Conservation (phyloP, 352 stramenopile species). For the Globisporangium okanoganense region DNA sequence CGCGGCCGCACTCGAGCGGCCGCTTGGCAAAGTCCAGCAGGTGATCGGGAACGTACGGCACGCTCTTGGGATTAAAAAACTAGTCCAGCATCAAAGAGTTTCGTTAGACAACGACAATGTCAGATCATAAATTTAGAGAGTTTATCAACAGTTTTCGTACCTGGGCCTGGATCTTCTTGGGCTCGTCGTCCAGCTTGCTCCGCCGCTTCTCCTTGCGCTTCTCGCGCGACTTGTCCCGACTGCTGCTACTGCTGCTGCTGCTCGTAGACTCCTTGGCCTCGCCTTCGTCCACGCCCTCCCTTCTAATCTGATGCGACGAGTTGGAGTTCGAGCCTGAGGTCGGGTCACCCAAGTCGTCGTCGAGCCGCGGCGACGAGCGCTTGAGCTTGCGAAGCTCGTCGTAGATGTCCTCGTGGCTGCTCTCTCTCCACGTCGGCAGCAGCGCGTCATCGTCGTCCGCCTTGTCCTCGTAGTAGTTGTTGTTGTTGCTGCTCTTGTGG, state of each 20-base stretch:
- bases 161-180: constrained; percentile 64
- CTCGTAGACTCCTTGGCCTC: constrained; percentile 32
- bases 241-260: constrained; percentile 19
- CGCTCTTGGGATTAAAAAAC: constrained; percentile 83
- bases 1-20: constrained; percentile 70
- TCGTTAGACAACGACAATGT: not conserved
- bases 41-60: constrained; percentile 79
- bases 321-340: constrained; percentile 16
- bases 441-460: constrained; percentile 18
- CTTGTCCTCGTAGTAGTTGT: constrained; percentile 13
- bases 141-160: constrained; percentile 16
- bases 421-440: constrained; percentile 19
- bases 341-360: constrained; percentile 19
- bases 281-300: constrained; percentile 27
- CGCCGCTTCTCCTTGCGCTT: constrained; percentile 50
- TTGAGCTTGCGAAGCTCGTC: constrained; percentile 58
- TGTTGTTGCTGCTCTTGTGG: constrained; percentile 24
- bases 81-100: not conserved
- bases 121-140: not conserved
- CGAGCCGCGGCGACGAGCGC: constrained; percentile 25
- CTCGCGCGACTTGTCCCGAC: constrained; percentile 39
- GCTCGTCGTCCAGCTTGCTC: constrained; percentile 58
- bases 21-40: constrained; percentile 79
- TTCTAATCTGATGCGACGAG: constrained; percentile 1
- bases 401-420: constrained; percentile 46